These are phyloP conservation scores for Salvia hispanica DNA, from an alignment of 257 asterid species.

Conservation along the genomic window DNA sequence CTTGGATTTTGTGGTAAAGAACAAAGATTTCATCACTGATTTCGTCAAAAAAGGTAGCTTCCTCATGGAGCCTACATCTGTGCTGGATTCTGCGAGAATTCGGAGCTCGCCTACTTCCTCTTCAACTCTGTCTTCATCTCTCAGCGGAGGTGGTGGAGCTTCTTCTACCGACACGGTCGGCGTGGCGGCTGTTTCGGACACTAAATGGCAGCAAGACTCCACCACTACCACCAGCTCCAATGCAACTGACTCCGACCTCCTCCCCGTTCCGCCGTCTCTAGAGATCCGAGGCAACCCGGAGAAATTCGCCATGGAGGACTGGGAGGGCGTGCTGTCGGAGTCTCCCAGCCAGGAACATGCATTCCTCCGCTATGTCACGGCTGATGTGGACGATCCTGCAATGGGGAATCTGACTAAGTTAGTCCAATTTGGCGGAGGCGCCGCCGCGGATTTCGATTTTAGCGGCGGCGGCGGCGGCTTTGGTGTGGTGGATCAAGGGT, in stretches of 20 bases:
- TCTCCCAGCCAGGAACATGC: slow-evolving; percentile 77
- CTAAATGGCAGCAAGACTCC: slow-evolving; percentile 78
- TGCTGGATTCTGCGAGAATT: slow-evolving; percentile 77
- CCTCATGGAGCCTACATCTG: slow-evolving; percentile 73
- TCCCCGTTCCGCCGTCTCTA: slow-evolving; percentile 61
- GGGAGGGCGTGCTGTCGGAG: slow-evolving; percentile 86
- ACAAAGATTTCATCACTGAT: slow-evolving; percentile 32
- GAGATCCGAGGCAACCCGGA: slow-evolving; percentile 51
- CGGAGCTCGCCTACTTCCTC: slow-evolving; percentile 70
- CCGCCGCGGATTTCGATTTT: slow-evolving; percentile 58
- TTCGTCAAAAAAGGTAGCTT: slow-evolving; percentile 36
- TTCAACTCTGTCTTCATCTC: slow-evolving; percentile 88
- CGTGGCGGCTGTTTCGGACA: slow-evolving; percentile 79
- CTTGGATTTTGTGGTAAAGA: slow-evolving; percentile 43
- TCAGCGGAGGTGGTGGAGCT: slow-evolving; percentile 61
- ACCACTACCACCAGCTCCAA: slow-evolving; percentile 74
- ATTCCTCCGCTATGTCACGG: slow-evolving; percentile 82
- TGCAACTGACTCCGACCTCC: slow-evolving; percentile 64
- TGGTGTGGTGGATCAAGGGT: slow-evolving; percentile 74
- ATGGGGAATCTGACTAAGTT: slow-evolving; percentile 59
- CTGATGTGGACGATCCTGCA: slow-evolving; percentile 84
- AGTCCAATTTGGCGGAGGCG: slow-evolving; percentile 51
- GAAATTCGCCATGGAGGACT: slow-evolving; percentile 82
- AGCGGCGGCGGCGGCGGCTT: slow-evolving; percentile 47
- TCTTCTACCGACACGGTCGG: slow-evolving; percentile 70